A percentile compares a stretch with the other conserved stretches of the same genome.
Evolutionary conservation across 805 yeast species (phyloP).

Genomic region (Teunomyces barrocoloradensis): DNA sequence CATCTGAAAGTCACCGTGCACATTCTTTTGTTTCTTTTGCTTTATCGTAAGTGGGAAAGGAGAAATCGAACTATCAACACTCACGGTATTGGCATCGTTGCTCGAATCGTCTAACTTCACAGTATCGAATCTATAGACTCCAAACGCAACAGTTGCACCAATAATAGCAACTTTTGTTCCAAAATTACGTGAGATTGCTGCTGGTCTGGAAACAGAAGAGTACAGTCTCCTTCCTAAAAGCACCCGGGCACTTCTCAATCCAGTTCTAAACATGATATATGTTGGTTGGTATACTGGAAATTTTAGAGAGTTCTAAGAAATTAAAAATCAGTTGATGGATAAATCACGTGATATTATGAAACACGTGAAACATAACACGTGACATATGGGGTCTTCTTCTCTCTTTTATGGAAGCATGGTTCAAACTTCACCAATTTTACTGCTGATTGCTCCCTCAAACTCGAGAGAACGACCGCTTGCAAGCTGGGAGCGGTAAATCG

Average conservation of each 20-base stretch:
- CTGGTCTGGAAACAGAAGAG: background rate
- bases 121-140: background rate
- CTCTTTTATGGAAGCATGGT: no score
- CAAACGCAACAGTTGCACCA: conserved; percentile 1
- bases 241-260: conserved; percentile 1
- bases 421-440: conserved; percentile 12
- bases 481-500: conserved; percentile 35
- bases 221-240: background rate
- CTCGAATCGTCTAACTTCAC: conserved; percentile 9
- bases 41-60: conserved; percentile 40
- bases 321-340: no score
- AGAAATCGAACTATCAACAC: conserved; percentile 49
- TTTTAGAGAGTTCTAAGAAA: no score
- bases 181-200: background rate
- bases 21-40: conserved; percentile 9
- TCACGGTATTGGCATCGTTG: conserved; percentile 24
- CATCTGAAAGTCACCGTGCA: conserved; percentile 45
- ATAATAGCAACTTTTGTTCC: background rate
- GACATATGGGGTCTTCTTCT: no score
- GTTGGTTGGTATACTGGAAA: background rate
- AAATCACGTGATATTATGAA: no score
- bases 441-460: conserved; percentile 23
- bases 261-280: conserved; percentile 3
- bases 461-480: conserved; percentile 36
- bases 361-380: background rate